A percentile compares a stretch with the other conserved stretches of the same genome.
These are phyloP conservation scores for Amanita exitialis DNA, from an alignment of 768 basidiomycete species.

Conservation along the genomic window DNA sequence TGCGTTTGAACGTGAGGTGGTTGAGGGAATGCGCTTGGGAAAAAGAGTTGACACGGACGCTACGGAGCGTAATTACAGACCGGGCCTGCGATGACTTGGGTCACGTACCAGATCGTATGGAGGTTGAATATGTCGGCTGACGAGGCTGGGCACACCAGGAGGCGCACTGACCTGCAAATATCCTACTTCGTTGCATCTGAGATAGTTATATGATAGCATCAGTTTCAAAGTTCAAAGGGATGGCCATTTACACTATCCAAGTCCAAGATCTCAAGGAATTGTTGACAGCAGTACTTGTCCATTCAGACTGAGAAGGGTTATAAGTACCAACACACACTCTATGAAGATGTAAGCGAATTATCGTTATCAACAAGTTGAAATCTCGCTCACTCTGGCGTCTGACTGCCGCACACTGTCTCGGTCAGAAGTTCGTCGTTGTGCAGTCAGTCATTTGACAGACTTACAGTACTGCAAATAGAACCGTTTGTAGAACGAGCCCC, in stretches of 20 bases:
- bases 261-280: constrained; percentile 54
- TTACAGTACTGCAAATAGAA: constrained; percentile 37
- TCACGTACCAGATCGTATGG: constrained; percentile 40
- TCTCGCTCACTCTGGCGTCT: constrained; percentile 35
- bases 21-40: constrained; percentile 44
- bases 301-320: constrained; percentile 28
- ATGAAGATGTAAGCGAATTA: background rate
- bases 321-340: constrained; percentile 36
- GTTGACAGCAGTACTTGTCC: constrained; percentile 45
- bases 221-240: background rate
- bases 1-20: constrained; percentile 33
- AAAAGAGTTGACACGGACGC: constrained; percentile 66
- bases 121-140: constrained; percentile 45
- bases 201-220: background rate
- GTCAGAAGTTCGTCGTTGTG: background rate
- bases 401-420: constrained; percentile 38
- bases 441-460: constrained; percentile 13
- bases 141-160: constrained; percentile 28
- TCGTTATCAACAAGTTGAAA: background rate
- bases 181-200: constrained; percentile 66
- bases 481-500: constrained; percentile 48
- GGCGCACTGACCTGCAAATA: constrained; percentile 40
- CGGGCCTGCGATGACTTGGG: background rate
- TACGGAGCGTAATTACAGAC: constrained; percentile 12
- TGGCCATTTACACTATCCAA: constrained; percentile 47